phyloP scores from a whole-genome alignment of 495 filamentous ascomycete species.

The Aspergillus avenaceus region DNA sequence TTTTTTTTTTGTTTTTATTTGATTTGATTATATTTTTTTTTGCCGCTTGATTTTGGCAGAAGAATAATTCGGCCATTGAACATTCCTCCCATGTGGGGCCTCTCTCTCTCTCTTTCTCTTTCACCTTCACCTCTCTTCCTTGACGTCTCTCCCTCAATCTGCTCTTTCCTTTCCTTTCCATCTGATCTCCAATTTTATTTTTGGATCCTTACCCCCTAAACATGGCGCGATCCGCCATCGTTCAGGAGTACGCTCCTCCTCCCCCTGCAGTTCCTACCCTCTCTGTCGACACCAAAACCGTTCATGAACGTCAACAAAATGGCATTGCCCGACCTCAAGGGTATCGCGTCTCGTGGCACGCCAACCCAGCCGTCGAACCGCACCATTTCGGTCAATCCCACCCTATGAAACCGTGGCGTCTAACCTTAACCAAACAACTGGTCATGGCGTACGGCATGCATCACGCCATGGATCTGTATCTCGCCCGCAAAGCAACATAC shows the following conservation, averaged over 20 bases:
- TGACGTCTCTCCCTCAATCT: neutral
- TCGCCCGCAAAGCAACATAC: conserved; percentile 72
- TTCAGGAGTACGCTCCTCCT: conserved; percentile 66
- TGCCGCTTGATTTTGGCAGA: too few species aligned
- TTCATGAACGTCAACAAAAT: conserved; percentile 63
- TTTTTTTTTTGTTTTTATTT: too few species aligned
- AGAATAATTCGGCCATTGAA: too few species aligned
- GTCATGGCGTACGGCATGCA: conserved; percentile 93
- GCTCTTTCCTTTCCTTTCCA: neutral
- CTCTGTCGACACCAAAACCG: conserved; percentile 59
- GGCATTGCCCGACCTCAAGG: conserved; percentile 74
- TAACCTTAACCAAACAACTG: conserved; percentile 91
- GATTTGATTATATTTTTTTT: too few species aligned
- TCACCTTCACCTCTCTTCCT: conserved; percentile 2
- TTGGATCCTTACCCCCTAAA: too few species aligned
- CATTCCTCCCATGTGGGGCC: too few species aligned
- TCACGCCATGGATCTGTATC: conserved; percentile 90
- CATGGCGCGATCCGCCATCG: conserved; percentile 51
- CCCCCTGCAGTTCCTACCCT: conserved; percentile 56
- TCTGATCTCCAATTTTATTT: conserved; percentile 1
- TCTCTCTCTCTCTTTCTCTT: conserved; percentile 6
- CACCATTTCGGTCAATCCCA: conserved; percentile 94
- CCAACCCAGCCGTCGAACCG: conserved; percentile 89
- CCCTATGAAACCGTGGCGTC: conserved; percentile 98
- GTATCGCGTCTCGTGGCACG: conserved; percentile 94